Base-by-base conservation (phyloP, 306 rosid genomes). In the Cucurbita moschata region DNA sequence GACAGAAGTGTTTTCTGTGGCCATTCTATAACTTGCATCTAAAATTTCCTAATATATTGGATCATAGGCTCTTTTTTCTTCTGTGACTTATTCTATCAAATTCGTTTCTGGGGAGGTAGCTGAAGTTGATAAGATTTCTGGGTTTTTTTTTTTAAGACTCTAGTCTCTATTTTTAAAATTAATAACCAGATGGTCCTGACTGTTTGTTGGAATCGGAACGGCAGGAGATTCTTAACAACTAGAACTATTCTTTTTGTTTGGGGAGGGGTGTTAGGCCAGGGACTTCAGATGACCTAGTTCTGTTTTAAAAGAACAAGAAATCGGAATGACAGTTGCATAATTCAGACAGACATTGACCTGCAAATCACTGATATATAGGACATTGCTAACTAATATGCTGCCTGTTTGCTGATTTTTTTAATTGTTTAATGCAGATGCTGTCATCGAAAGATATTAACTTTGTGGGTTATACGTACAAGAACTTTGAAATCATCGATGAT, bases 391-490 rank as follows among this genome's bases (percentile, higher is more conserved):
- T 14, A 7, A 49, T 49, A 26, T 69, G 73, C 44, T 18, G 18
- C 50, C 49, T 15, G 10, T 56, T 60, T 74, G 19, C 77, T 49
- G 70, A 78, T 80, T 39, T 51, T 51, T 44, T 78, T 79, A 79
- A 77, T 73, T 76, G 83, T 56, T 54, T 76, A 62, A 64, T 88
- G 88, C 89, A 95, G 99, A 95, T 95, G 99, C 81, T 95, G 77
- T 87, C 97, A 21, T 91, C 97, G 39, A 91, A 89, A 80, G 99
- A 95, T 76, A 81, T 89, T 60, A 95, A 95, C 88, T 95, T 95
- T 46, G 99, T 91, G 64, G 99, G 99, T 9, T 94, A 94, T 84
- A 94, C 99, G 4, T 94, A 87, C 76, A 94, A 95, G 85, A 95
- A 95, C 89, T 88, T 78, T 3, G 97, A 95, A 81, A 91, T 95